These are phyloP conservation scores for Zygoascus bituminiphila DNA, from an alignment of 805 yeast genomes.

Conservation along the genomic window DNA sequence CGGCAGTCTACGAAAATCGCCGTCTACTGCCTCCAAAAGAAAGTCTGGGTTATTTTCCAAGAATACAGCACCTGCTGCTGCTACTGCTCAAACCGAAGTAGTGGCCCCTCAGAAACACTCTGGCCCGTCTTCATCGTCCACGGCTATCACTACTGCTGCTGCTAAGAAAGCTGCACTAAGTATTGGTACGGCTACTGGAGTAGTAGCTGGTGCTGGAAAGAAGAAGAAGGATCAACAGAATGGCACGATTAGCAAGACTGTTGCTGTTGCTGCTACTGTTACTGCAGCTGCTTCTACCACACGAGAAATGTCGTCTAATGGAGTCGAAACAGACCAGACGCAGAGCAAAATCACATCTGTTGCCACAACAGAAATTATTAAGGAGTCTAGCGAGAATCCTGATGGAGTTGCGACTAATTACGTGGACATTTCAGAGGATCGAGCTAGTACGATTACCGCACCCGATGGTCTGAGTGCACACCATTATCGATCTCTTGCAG, in stretches of 20 bases:
- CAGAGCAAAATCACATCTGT: neutral
- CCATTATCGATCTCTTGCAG: conserved; percentile 3
- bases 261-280: neutral
- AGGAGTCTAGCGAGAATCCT: neutral
- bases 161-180: neutral
- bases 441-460: neutral
- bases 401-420: neutral
- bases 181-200: neutral
- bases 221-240: neutral
- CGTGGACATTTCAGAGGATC: neutral
- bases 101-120: neutral
- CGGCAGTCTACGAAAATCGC: neutral
- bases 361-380: neutral
- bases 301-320: neutral
- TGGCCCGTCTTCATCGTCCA: neutral
- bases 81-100: neutral
- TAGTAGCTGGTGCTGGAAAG: neutral
- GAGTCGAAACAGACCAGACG: no score
- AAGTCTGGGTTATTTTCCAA: neutral
- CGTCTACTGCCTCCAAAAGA: neutral
- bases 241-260: neutral
- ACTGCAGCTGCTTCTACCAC: neutral
- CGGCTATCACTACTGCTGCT: neutral
- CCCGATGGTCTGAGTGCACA: neutral
- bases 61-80: neutral